Evolutionary conservation across 2,329 filamentous ascomycete species (phyloP).

Genomic region (Emergomyces orientalis): DNA sequence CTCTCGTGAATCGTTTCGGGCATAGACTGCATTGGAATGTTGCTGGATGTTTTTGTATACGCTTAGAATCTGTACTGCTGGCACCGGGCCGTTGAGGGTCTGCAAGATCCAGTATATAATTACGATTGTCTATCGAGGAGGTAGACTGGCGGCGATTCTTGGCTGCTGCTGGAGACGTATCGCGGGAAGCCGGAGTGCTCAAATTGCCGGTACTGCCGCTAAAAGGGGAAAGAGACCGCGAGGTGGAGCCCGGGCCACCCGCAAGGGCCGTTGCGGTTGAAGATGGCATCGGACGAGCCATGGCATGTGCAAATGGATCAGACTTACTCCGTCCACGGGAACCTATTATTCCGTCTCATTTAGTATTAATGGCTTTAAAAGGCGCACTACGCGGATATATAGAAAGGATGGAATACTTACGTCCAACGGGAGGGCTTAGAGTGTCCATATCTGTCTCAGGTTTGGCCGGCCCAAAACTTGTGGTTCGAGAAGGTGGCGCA

Average conservation of each 20-base stretch:
- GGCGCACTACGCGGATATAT: background rate
- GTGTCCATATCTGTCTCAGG: conserved; percentile 62
- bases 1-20: conserved; percentile 89
- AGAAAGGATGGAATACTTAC: conserved; percentile 25
- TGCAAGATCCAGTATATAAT: conserved; percentile 81
- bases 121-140: conserved; percentile 48
- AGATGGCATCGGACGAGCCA: conserved; percentile 31
- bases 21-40: conserved; percentile 93
- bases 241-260: conserved; percentile 22
- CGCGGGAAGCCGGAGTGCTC: conserved; percentile 37
- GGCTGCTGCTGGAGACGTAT: conserved; percentile 33
- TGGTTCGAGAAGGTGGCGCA: conserved; percentile 62
- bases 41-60: conserved; percentile 94
- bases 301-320: conserved; percentile 47
- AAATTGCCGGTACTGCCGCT: conserved; percentile 24
- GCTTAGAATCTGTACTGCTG: conserved; percentile 54
- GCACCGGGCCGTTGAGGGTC: conserved; percentile 73
- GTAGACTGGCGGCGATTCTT: conserved; percentile 38
- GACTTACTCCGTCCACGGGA: conserved; percentile 52
- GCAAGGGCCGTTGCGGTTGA: conserved; percentile 24
- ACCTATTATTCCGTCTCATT: conserved; percentile 30
- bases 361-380: conserved; percentile 12
- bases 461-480: conserved; percentile 58
- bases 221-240: conserved; percentile 39
- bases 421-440: conserved; percentile 64